Evolutionary conservation across 177 flowering plant species (phyloP), one percentile per base, ranked within the genome.

Genomic region (Vitis hybrid): DNA sequence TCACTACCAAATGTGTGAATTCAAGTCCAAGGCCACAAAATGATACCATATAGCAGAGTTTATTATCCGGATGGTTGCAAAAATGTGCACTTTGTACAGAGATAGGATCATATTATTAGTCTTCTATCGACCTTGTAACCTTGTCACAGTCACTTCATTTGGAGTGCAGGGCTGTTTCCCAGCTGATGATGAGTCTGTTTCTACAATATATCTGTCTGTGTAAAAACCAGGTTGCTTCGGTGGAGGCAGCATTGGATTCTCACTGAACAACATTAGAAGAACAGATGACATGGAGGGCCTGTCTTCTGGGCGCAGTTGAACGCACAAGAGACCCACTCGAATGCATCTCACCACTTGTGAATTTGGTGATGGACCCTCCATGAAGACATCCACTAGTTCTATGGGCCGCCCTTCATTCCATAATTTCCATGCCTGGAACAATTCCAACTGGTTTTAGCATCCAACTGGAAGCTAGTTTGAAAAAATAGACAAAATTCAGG

Each of bases 371-470:
- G 0, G 45, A 39, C 45, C 45, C 45, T 39, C 45, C 45, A 26
- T 26, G 45, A 39, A 39, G 45, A 39, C 45, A 66, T 78, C 81
- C n/a, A 75, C 49, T 57, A 77, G 19, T 26, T 70, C 67, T 59
- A 72, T n/a, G 2, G 66, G 31, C 18, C 6, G 26, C 10, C 59
- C 73, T 48, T 56, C 51, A 2, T 57, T 64, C 75, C 75, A 76
- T 11, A 68, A 54, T 26, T 73, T 70, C 79, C 79, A 76, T 15
- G 76, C 73, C 79, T 76, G 67, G 20, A 70, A 70, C 11, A 34
- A 10, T 48, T 12, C 11, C 48, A 29, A 13, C 34, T 10, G 13
- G 20, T 10, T 39, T 39, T 26, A 26, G 45, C 0, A 39, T 39
- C 29, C 45, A 39, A 39, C 45, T 39, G 45, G 29, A 26, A 39